Percentiles rank a stretch among this genome's conserved stretches.
phyloP scores from a whole-genome alignment of 306 rosid species.

The Ormosia emarginata region DNA sequence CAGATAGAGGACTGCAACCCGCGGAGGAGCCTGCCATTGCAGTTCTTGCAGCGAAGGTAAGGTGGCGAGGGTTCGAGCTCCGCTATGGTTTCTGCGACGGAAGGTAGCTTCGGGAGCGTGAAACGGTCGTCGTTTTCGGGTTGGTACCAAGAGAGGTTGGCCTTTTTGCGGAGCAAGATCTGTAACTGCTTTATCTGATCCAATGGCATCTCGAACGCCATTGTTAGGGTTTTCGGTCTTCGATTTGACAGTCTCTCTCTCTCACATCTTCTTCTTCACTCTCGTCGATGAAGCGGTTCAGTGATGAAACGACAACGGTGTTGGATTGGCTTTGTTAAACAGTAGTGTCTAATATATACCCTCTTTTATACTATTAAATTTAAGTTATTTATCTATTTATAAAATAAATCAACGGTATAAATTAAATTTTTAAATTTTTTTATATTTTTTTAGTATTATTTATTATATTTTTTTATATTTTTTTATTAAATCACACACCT shows the following conservation, averaged over 20 bases:
- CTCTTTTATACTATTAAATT: too few species aligned
- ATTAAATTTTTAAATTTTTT: too few species aligned
- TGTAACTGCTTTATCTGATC: slow-evolving; percentile 67
- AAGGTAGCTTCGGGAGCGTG: slow-evolving; percentile 55
- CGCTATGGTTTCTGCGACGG: slow-evolving; percentile 55
- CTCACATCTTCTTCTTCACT: not conserved
- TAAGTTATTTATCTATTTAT: too few species aligned
- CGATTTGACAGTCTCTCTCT: not conserved
- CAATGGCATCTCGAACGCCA: slow-evolving; percentile 69
- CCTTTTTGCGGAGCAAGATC: slow-evolving; percentile 59
- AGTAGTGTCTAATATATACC: too few species aligned
- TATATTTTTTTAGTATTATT: too few species aligned
- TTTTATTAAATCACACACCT: too few species aligned
- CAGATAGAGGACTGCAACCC: slow-evolving; percentile 62
- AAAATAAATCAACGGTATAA: too few species aligned
- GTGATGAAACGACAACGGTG: not conserved
- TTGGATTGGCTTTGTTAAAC: not conserved
- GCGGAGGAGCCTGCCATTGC: slow-evolving; percentile 72
- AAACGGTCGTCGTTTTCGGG: slow-evolving; percentile 46
- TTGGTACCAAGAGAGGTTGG: slow-evolving; percentile 66
- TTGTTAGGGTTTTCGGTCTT: slow-evolving; percentile 32
- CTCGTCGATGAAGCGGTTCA: not conserved
- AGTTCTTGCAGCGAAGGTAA: slow-evolving; percentile 70
- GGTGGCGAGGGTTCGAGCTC: slow-evolving; percentile 79
- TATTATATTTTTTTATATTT: too few species aligned